Percentiles rank a stretch among this genome's conserved stretches.
phyloP scores from a whole-genome alignment of 345 rosid genomes.

The Citrus sinensis region DVS_A1.0 CM039168.1:3270001-3270500 shows the following conservation, averaged over 20 bases:
- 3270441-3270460: slow-evolving; percentile 90
- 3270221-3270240: slow-evolving; percentile 90
- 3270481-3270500: slow-evolving; percentile 92
- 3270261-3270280: slow-evolving; percentile 97
- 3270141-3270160: neutral
- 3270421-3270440: slow-evolving; percentile 96
- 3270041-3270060: slow-evolving; percentile 71
- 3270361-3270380: slow-evolving; percentile 73
- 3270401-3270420: slow-evolving; percentile 87
- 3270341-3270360: slow-evolving; percentile 70
- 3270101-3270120: slow-evolving; percentile 62
- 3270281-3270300: slow-evolving; percentile 91
- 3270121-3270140: slow-evolving; percentile 5
- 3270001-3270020: slow-evolving; percentile 96
- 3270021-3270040: slow-evolving; percentile 78
- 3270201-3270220: slow-evolving; percentile 1
- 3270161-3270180: neutral
- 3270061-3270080: slow-evolving; percentile 91
- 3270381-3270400: slow-evolving; percentile 65
- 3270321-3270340: slow-evolving; percentile 84
- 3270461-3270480: slow-evolving; percentile 89
- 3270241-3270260: slow-evolving; percentile 97
- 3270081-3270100: slow-evolving; percentile 99
- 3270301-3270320: slow-evolving; percentile 99
- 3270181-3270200: slow-evolving; percentile 1